Evolutionary conservation across 257 asterid genomes (phyloP), one percentile per base, ranked within the genome.

Genomic region (Prunella vulgaris): DNA sequence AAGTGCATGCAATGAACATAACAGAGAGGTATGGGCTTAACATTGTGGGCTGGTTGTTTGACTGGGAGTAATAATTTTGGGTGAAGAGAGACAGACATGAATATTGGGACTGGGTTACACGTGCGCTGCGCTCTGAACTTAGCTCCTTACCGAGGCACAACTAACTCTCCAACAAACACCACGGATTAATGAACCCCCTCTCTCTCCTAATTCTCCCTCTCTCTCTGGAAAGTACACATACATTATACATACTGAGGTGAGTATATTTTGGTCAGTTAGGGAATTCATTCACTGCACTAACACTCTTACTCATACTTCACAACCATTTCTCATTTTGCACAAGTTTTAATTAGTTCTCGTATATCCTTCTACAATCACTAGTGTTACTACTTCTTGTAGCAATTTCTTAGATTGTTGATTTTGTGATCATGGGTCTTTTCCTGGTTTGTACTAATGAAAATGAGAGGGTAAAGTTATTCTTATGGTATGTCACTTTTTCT

Each of bases 61-160:
- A 78, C 74, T 74, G 79, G 28, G 28, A 3, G 28, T 3, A 3
- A 32, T 17, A 2, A 21, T 54, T 10, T 24, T 4, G 18, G 62
- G 62, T 24, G 5, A 25, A 54, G 37, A 7, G 12, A 15, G 51
- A 24, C 40, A 57, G 78, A 73, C 49, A 69, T 61, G 56, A 70
- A 30, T 44, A 66, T 80, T 53, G 79, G 72, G 25, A 69, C 4
- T 76, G 80, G 68, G 77, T 28, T 75, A 78, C 86, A 81, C 83
- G 86, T 81, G 83, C 81, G 66, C 0, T 35, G 70, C 8, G 2
- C 53, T 66, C 70, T 67, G 52, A 32, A 81, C 46, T 75, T 77
- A 69, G 86, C 75, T 72, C 76, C 35, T 78, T 81, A 52, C 74
- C 86, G 74, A 81, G 83, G 86, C 83, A 78, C 83, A 81, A 81